These are phyloP conservation scores for Cornus controversa DNA, from an alignment of 148 eudicot species.

Conservation along the genomic window DNA sequence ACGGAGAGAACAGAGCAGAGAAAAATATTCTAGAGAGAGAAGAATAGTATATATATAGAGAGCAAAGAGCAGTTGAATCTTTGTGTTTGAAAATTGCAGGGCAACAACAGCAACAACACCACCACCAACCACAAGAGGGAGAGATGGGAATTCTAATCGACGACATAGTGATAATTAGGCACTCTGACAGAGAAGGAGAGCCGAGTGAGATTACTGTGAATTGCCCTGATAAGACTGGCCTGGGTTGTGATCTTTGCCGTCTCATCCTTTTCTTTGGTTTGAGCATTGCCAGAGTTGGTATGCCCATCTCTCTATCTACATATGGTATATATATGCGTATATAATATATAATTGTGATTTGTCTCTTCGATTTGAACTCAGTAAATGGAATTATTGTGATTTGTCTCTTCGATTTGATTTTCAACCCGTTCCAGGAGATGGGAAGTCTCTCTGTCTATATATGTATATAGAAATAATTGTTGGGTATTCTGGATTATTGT, in stretches of 20 bases:
- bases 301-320: neutral
- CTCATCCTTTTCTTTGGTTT: slow-evolving; percentile 74
- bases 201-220: slow-evolving; percentile 76
- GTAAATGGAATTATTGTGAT: neutral
- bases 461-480: too few relatives aligned
- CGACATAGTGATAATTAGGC: slow-evolving; percentile 63
- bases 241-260: slow-evolving; percentile 83
- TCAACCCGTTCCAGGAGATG: too few relatives aligned
- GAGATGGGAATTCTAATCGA: slow-evolving; percentile 72
- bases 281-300: slow-evolving; percentile 65
- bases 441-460: too few relatives aligned
- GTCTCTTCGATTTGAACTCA: too few relatives aligned
- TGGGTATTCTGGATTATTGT: too few relatives aligned
- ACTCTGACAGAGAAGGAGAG: slow-evolving; percentile 66
- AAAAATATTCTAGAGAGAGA: neutral
- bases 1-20: neutral
- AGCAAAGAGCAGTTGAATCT: neutral
- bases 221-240: slow-evolving; percentile 93
- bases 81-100: slow-evolving; percentile 10
- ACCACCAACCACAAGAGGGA: neutral
- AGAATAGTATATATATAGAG: neutral
- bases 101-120: too few relatives aligned
- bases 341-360: too few relatives aligned
- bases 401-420: neutral
- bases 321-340: neutral